These are phyloP conservation scores for Penicillium sp. DNA, from an alignment of 2,329 filamentous ascomycete species.

Conservation along the genomic window DNA sequence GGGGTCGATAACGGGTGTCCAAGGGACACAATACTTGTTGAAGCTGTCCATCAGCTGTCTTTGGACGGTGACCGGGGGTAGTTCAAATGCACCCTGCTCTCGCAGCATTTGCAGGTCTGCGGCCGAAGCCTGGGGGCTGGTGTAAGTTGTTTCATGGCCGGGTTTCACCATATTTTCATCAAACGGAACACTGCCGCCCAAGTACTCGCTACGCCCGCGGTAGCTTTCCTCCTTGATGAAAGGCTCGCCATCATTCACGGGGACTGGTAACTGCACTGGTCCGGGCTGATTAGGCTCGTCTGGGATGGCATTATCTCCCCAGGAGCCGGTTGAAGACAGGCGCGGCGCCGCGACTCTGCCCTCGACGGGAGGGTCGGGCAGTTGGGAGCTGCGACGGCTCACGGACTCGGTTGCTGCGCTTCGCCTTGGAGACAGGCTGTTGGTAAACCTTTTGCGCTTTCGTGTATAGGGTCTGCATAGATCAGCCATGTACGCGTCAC, in stretches of 20 bases:
- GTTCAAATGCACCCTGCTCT: constrained; percentile 25
- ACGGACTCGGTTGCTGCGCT: constrained; percentile 14
- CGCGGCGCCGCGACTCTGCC: constrained; percentile 2
- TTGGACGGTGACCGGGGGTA: constrained; percentile 29
- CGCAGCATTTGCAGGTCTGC: constrained; percentile 24
- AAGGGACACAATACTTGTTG: constrained; percentile 41
- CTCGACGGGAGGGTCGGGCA: constrained; percentile 13
- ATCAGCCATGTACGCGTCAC: neutral
- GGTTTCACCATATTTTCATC: constrained; percentile 31
- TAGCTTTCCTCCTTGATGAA: constrained; percentile 29
- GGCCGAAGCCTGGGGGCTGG: constrained; percentile 19
- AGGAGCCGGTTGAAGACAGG: constrained; percentile 6
- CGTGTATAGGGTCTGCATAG: constrained; percentile 26
- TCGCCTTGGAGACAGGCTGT: constrained; percentile 29
- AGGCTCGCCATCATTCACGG: constrained; percentile 15
- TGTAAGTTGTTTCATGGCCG: constrained; percentile 23
- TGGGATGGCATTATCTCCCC: constrained; percentile 1
- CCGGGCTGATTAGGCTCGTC: neutral
- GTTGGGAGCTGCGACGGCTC: constrained; percentile 22
- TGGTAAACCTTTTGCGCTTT: constrained; percentile 38
- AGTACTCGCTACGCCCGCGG: constrained; percentile 26
- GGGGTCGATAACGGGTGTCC: constrained; percentile 44
- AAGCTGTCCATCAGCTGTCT: constrained; percentile 41
- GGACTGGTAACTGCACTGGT: neutral
- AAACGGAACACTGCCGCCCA: constrained; percentile 26